Evolutionary conservation across 2,329 filamentous ascomycete genomes (phyloP).

Genomic region (Cephalotrichum gorgonifer): DNA sequence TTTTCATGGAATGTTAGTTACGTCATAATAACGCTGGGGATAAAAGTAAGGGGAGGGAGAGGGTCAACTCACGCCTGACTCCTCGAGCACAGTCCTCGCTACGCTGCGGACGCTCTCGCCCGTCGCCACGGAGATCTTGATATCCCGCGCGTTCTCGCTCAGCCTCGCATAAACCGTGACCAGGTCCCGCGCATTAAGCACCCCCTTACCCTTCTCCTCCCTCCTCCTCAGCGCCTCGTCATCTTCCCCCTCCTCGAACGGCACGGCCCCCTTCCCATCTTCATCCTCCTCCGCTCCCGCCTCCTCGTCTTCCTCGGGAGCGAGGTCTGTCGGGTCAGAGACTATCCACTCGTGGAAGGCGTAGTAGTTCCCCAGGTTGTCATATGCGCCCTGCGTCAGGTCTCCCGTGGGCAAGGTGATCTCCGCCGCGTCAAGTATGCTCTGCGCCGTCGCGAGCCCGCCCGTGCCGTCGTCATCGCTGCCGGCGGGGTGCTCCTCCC

Average conservation of each 20-base stretch:
- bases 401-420: constrained; percentile 66
- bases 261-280: constrained; percentile 26
- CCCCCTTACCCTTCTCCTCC: constrained; percentile 51
- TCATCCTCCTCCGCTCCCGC: constrained; percentile 16
- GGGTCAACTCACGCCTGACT: constrained; percentile 48
- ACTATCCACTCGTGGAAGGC: constrained; percentile 58
- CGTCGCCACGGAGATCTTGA: constrained; percentile 45
- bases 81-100: constrained; percentile 50
- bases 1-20: too few species aligned
- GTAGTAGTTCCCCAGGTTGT: constrained; percentile 61
- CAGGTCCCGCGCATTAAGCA: constrained; percentile 40
- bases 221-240: constrained; percentile 21
- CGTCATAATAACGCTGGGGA: neutral
- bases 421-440: constrained; percentile 67
- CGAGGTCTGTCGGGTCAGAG: constrained; percentile 49
- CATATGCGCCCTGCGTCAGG: constrained; percentile 61
- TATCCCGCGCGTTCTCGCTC: constrained; percentile 57
- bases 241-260: constrained; percentile 25
- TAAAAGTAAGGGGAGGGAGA: constrained; percentile 2
- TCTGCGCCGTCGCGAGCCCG: constrained; percentile 60
- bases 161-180: constrained; percentile 51
- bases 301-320: constrained; percentile 31
- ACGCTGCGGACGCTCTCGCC: constrained; percentile 56
- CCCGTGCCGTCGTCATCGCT: constrained; percentile 24
- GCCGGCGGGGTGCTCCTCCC: constrained; percentile 36